phyloP scores from a whole-genome alignment of 225 moss, liverwort and hornwort species.

The Rhytidiadelphus loreus region DNA sequence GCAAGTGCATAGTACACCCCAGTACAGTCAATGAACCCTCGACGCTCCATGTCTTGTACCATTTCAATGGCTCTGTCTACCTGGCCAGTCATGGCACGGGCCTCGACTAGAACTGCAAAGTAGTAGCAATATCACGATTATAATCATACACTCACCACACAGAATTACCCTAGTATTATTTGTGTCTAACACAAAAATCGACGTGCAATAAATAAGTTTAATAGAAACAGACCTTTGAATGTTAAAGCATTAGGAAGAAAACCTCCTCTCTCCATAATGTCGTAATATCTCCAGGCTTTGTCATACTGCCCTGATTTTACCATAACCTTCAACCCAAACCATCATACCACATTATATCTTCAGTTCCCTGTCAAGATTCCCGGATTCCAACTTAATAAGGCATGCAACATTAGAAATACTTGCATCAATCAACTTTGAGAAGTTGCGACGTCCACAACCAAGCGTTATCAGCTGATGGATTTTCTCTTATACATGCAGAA shows the following conservation, averaged over 20 bases:
- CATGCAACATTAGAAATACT: neutral
- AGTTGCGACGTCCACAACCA: neutral
- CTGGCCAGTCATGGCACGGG: conserved; percentile 51
- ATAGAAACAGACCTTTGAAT: conserved; percentile 54
- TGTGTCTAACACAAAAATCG: neutral
- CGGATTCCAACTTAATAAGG: neutral
- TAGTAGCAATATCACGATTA: neutral
- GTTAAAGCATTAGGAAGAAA: conserved; percentile 80
- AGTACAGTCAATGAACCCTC: conserved; percentile 69
- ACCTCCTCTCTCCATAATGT: conserved; percentile 64
- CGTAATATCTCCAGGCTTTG: conserved; percentile 61
- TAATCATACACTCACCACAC: neutral
- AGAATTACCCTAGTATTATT: neutral
- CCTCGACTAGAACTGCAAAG: conserved; percentile 72
- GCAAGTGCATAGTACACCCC: conserved; percentile 78
- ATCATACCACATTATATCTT: conserved; percentile 4
- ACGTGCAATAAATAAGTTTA: neutral
- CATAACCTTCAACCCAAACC: conserved; percentile 50
- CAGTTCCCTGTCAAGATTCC: neutral
- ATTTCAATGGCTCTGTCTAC: conserved; percentile 56
- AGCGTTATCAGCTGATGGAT: neutral
- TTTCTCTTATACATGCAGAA: neutral
- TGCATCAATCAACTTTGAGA: neutral
- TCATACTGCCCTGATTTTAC: conserved; percentile 66
- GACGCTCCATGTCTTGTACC: conserved; percentile 81